Percentiles rank a stretch among this genome's conserved stretches.
Conservation (phyloP, 495 filamentous ascomycete species). For the Tuber borchii region DNA sequence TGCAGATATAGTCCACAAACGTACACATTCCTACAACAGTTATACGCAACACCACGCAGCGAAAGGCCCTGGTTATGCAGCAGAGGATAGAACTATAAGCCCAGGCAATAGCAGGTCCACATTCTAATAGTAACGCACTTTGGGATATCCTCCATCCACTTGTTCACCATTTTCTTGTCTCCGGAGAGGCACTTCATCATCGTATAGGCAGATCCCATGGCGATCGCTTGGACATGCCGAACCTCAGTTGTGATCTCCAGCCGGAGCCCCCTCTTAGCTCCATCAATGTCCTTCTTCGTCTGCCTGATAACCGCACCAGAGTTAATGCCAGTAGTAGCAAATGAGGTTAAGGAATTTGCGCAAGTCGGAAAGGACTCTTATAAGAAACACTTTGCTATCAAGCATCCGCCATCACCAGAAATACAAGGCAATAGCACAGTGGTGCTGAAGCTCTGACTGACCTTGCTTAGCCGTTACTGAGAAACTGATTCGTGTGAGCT, state of each 20-base stretch:
- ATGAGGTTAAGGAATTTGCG: neutral
- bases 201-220: constrained; percentile 1
- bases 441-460: constrained; percentile 8
- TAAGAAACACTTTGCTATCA: constrained; percentile 7
- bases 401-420: neutral
- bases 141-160: neutral
- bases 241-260: neutral
- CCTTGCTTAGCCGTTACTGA: neutral
- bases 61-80: no score
- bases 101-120: no score
- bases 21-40: no score
- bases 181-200: constrained; percentile 10
- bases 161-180: constrained; percentile 2
- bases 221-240: constrained; percentile 7
- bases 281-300: neutral
- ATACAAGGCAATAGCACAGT: constrained; percentile 6
- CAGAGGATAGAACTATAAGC: no score
- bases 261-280: neutral
- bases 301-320: neutral
- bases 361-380: neutral
- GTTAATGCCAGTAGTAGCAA: neutral
- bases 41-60: no score
- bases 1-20: no score
- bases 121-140: neutral
- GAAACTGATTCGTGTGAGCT: no score